phyloP scores from a whole-genome alignment of 768 basidiomycete genomes.

The Boletellus ananas region DNA sequence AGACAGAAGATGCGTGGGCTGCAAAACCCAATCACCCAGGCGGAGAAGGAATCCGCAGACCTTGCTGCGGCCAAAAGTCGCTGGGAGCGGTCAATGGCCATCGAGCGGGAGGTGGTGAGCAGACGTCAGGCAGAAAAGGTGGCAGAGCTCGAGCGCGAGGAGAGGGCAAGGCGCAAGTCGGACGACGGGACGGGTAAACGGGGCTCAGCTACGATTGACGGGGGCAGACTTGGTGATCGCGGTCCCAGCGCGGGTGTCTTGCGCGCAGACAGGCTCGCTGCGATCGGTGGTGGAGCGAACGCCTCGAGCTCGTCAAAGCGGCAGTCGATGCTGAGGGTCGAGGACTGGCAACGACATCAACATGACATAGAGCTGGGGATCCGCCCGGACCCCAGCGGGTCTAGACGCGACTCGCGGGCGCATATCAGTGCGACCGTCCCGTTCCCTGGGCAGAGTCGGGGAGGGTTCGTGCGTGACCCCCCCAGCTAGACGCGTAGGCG shows the following conservation, averaged over 20 bases:
- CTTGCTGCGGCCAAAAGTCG: slow-evolving; percentile 70
- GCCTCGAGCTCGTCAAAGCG: slow-evolving; percentile 50
- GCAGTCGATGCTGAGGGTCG: slow-evolving; percentile 73
- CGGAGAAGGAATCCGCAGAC: slow-evolving; percentile 73
- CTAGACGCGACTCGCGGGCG: slow-evolving; percentile 25
- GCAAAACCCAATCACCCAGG: slow-evolving; percentile 80
- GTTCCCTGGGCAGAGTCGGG: slow-evolving; percentile 29
- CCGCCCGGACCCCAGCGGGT: slow-evolving; percentile 20
- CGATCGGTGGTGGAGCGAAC: slow-evolving; percentile 30
- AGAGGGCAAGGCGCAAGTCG: slow-evolving; percentile 44
- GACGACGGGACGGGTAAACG: slow-evolving; percentile 41
- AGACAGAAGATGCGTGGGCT: slow-evolving; percentile 78
- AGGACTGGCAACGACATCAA: slow-evolving; percentile 81
- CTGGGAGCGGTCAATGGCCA: slow-evolving; percentile 75
- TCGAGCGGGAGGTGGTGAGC: slow-evolving; percentile 72
- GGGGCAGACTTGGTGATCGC: slow-evolving; percentile 31
- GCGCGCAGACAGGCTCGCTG: slow-evolving; percentile 60
- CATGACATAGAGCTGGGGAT: slow-evolving; percentile 39
- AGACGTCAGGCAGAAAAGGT: slow-evolving; percentile 71
- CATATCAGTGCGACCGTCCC: slow-evolving; percentile 25
- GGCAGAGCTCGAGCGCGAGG: slow-evolving; percentile 44
- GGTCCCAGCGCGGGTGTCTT: slow-evolving; percentile 35
- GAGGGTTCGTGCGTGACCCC: slow-evolving; percentile 36
- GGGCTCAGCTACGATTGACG: slow-evolving; percentile 28
- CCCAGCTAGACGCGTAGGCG: slow-evolving; percentile 28